Percentiles rank a stretch among this genome's conserved stretches.
phyloP scores from a whole-genome alignment of 2,329 filamentous ascomycete genomes.

The Albophoma yamanashiensis region DNA sequence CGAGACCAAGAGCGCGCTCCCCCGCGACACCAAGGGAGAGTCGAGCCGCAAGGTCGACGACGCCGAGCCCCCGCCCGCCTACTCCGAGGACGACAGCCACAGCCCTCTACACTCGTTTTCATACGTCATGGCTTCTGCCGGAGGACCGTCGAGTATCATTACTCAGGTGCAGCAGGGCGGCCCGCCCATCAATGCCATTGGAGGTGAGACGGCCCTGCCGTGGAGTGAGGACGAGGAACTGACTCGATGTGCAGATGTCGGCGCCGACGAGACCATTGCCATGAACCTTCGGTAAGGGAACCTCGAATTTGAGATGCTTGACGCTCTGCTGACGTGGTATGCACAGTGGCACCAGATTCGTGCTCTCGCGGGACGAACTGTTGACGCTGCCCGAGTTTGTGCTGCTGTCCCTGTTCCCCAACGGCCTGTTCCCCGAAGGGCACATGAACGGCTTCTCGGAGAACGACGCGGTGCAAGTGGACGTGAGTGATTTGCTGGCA shows the following conservation, averaged over 20 bases:
- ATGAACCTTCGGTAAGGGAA: slow-evolving; percentile 75
- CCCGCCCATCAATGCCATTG: slow-evolving; percentile 78
- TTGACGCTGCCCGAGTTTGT: slow-evolving; percentile 96
- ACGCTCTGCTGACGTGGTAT: slow-evolving; percentile 12
- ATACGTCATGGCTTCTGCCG: slow-evolving; percentile 96
- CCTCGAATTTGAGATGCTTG: too few species aligned
- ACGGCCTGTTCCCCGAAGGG: slow-evolving; percentile 93
- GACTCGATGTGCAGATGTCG: slow-evolving; percentile 48
- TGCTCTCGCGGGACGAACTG: slow-evolving; percentile 87
- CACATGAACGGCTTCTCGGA: slow-evolving; percentile 91
- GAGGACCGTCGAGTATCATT: slow-evolving; percentile 95
- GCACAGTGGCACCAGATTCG: slow-evolving; percentile 78
- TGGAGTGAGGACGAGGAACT: not conserved
- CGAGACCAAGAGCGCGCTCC: slow-evolving; percentile 77
- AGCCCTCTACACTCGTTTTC: slow-evolving; percentile 88
- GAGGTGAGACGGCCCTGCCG: slow-evolving; percentile 44
- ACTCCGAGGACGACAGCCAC: slow-evolving; percentile 87
- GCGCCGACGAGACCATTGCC: slow-evolving; percentile 86
- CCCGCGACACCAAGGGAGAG: slow-evolving; percentile 69
- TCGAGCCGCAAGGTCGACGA: slow-evolving; percentile 69
- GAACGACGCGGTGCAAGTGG: slow-evolving; percentile 89
- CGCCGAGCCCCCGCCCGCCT: slow-evolving; percentile 87
- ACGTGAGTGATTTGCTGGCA: slow-evolving; percentile 57
- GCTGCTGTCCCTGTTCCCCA: slow-evolving; percentile 91
- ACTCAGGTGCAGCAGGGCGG: slow-evolving; percentile 96